Conservation (phyloP, 2,329 filamentous ascomycete genomes). For the Hymenoscyphus linearis region DNA sequence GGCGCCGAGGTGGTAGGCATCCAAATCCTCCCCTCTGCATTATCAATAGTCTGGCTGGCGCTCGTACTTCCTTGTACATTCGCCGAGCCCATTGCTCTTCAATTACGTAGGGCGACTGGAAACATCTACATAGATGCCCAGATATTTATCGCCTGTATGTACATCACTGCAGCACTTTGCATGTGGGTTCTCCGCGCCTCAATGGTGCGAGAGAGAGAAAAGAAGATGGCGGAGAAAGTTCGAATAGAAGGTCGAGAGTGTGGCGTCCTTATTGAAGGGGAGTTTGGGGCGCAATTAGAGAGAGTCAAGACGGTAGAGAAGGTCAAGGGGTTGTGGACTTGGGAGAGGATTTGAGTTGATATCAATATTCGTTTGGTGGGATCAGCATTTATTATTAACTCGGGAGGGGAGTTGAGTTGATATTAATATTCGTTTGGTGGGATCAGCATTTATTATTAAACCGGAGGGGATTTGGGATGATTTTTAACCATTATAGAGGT, state of each 20-base stretch:
- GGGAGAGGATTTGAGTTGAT: constrained; percentile 19
- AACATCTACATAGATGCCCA: constrained; percentile 52
- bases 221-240: constrained; percentile 15
- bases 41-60: constrained; percentile 68
- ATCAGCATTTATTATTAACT: too few relatives aligned
- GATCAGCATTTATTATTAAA: too few relatives aligned
- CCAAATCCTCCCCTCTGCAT: constrained; percentile 58
- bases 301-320: constrained; percentile 18
- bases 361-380: not conserved
- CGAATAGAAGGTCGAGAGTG: constrained; percentile 6
- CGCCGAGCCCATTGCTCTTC: constrained; percentile 52
- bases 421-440: not conserved
- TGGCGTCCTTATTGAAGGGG: not conserved
- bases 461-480: constrained; percentile 19
- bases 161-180: constrained; percentile 49
- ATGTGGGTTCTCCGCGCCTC: constrained; percentile 52
- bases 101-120: constrained; percentile 44
- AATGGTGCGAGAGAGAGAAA: constrained; percentile 53
- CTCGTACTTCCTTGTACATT: constrained; percentile 68
- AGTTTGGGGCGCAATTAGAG: constrained; percentile 12
- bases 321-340: constrained; percentile 23
- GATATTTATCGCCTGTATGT: constrained; percentile 57
- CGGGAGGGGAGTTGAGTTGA: constrained; percentile 19
- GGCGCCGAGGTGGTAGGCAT: constrained; percentile 70
- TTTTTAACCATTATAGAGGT: too few relatives aligned